A percentile compares a stretch with the other conserved stretches of the same genome.
Conservation (phyloP, 73 alveolate species). For the Paramecium pentaurelia region DNA sequence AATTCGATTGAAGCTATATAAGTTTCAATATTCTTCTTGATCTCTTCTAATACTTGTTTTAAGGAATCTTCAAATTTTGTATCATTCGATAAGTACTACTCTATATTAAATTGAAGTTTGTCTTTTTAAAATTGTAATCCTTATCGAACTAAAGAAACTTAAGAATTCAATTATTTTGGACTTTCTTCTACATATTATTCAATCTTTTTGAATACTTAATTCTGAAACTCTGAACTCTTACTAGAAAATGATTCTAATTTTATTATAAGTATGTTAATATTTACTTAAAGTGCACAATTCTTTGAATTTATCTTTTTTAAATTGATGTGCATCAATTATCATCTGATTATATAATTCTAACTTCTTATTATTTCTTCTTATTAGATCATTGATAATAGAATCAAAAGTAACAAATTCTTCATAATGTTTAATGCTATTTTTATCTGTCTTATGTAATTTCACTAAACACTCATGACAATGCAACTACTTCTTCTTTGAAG, state of each 20-base stretch:
- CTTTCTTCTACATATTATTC: background rate
- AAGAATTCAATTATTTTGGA: background rate
- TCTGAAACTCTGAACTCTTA: background rate
- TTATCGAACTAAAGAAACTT: background rate
- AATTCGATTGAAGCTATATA: background rate
- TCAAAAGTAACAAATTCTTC: background rate
- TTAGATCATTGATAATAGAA: background rate
- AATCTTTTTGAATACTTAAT: background rate
- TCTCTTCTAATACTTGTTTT: background rate
- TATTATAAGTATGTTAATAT: background rate
- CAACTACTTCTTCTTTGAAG: background rate
- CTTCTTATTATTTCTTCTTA: background rate
- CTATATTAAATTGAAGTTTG: background rate
- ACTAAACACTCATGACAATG: slow-evolving; percentile 18
- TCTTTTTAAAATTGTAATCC: background rate
- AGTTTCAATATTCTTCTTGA: background rate
- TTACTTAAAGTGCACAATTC: background rate
- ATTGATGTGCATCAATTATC: slow-evolving; percentile 1
- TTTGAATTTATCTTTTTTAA: background rate
- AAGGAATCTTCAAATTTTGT: background rate
- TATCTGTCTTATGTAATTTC: background rate
- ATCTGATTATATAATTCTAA: background rate
- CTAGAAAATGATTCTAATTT: background rate
- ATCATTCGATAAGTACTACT: background rate
- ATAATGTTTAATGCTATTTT: background rate